Evolutionary conservation across 176 grass and related monocot genomes (phyloP).

Genomic region (Aegilops tauschii): DNA sequence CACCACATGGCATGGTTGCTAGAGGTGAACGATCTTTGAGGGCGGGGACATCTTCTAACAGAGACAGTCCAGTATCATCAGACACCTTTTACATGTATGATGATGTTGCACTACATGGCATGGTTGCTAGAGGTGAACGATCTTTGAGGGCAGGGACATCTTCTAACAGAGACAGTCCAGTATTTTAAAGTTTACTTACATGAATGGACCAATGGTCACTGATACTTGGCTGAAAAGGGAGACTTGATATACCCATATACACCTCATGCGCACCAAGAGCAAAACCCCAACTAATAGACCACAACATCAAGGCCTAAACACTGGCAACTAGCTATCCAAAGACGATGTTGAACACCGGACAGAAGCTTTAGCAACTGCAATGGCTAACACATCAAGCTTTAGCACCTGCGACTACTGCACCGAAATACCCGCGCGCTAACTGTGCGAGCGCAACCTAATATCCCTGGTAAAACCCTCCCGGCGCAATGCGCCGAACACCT

Average conservation of each 20-base stretch:
- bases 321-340: neutral
- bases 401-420: neutral
- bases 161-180: neutral
- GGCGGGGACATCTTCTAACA: neutral
- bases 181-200: neutral
- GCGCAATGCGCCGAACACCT: conserved; percentile 28
- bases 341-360: neutral
- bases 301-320: neutral
- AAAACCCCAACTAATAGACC: conserved; percentile 5
- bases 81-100: neutral
- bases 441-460: neutral
- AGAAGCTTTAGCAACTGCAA: neutral
- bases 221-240: too few relatives aligned
- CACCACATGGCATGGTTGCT: neutral
- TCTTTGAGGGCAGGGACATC: neutral
- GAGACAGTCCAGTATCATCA: neutral
- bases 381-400: neutral
- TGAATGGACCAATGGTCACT: neutral
- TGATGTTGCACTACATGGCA: neutral
- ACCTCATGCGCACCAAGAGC: neutral
- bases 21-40: neutral
- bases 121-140: neutral
- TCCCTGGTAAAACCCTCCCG: neutral
- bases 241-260: too few relatives aligned
- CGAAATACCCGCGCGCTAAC: neutral